Conservation (phyloP, 2,329 filamentous ascomycete species). For the Sarocladiaceae sp. region DNA sequence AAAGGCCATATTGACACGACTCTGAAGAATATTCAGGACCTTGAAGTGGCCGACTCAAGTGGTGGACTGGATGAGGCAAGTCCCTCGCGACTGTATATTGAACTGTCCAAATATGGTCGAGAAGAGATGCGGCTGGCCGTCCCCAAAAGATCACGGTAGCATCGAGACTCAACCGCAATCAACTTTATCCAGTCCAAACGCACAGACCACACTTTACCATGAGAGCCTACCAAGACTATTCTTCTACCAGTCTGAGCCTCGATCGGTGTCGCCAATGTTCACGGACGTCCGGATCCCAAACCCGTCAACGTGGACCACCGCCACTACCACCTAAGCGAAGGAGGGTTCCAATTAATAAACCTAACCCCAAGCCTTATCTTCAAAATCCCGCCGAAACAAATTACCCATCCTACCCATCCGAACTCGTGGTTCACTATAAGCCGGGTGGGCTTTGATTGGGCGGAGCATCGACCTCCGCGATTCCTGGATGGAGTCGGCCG, state of each 20-base stretch:
- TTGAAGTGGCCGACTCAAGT: no score
- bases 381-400: not conserved
- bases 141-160: no score
- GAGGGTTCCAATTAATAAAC: slow-evolving; percentile 8
- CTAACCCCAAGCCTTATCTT: slow-evolving; percentile 4
- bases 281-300: not conserved
- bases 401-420: not conserved
- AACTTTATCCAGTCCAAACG: not conserved
- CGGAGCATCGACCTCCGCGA: not conserved
- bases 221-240: not conserved
- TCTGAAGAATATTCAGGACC: no score
- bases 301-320: not conserved
- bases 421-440: not conserved
- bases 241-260: no score
- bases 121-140: no score
- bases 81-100: no score
- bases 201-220: not conserved
- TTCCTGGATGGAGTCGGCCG: slow-evolving; percentile 7
- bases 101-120: no score
- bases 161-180: no score
- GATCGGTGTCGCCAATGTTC: not conserved
- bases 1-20: no score
- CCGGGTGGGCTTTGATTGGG: not conserved
- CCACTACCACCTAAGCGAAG: not conserved
- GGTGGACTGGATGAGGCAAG: no score